Percentiles rank a stretch among this genome's conserved stretches.
Conservation (phyloP, 805 yeast genomes). For the Millerozyma miso region DNA sequence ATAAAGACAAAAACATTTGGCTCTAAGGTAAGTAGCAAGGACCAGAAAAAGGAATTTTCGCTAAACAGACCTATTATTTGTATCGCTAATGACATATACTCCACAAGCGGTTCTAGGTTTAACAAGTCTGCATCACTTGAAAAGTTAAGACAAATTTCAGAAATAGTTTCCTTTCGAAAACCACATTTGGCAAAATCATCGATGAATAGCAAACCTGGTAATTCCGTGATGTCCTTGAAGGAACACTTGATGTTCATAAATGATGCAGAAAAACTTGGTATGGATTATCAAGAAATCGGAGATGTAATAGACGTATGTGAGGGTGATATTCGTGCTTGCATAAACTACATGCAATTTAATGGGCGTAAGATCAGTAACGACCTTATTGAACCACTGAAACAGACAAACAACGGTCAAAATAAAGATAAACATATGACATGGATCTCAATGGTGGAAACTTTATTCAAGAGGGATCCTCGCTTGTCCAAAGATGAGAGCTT, state of each 20-base stretch:
- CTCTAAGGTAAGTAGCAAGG: conserved; percentile 16
- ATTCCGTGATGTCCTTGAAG: conserved; percentile 33
- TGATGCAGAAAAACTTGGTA: conserved; percentile 46
- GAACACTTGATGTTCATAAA: conserved; percentile 46
- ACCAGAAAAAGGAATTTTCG: conserved; percentile 32
- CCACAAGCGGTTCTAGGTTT: conserved; percentile 25
- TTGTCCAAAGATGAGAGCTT: conserved; percentile 46
- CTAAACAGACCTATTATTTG: conserved; percentile 84
- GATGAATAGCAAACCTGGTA: conserved; percentile 37
- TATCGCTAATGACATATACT: conserved; percentile 83
- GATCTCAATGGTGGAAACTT: conserved; percentile 57
- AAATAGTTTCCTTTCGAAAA: conserved; percentile 61
- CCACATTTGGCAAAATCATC: conserved; percentile 47
- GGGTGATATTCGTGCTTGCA: conserved; percentile 81
- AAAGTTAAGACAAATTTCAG: conserved; percentile 67
- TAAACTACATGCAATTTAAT: conserved; percentile 75
- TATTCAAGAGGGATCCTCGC: conserved; percentile 54
- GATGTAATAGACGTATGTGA: conserved; percentile 68
- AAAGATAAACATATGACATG: conserved; percentile 67
- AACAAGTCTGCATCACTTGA: conserved; percentile 55
- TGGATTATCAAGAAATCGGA: conserved; percentile 50
- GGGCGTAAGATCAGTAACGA: conserved; percentile 13
- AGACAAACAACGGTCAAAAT: conserved; percentile 16
- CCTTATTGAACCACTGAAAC: neutral
- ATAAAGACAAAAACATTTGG: conserved; percentile 16